These are phyloP conservation scores for Metschnikowia santaceciliae DNA, from an alignment of 805 yeast genomes.

Conservation along the genomic window DNA sequence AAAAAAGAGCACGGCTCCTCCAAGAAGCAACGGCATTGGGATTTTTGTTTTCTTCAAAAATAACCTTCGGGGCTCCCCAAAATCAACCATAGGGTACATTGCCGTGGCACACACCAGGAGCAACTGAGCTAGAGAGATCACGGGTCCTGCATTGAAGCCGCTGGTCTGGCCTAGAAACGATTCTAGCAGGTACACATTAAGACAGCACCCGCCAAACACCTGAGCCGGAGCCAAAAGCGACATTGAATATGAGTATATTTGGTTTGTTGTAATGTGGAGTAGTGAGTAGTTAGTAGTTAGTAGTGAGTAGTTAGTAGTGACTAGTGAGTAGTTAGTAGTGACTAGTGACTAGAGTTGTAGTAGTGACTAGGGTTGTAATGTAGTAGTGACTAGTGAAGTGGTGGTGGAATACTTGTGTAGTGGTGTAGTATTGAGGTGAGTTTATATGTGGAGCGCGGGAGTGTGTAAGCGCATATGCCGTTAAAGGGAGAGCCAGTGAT, in stretches of 20 bases:
- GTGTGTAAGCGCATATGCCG: too few relatives aligned
- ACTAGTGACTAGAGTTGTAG: too few relatives aligned
- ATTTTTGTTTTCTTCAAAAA: slow-evolving; percentile 32
- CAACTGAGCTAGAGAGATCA: slow-evolving; percentile 60
- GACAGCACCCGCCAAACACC: slow-evolving; percentile 72
- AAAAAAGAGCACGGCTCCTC: slow-evolving; percentile 50
- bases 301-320: too few relatives aligned
- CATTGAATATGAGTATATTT: not conserved
- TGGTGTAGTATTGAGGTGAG: too few relatives aligned
- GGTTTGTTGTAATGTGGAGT: not conserved
- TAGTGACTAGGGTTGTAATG: too few relatives aligned
- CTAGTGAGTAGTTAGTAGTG: too few relatives aligned
- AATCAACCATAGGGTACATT: slow-evolving; percentile 32
- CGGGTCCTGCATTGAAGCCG: slow-evolving; percentile 31
- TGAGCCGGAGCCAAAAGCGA: slow-evolving; percentile 15
- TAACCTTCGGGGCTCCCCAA: slow-evolving; percentile 19
- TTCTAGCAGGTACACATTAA: slow-evolving; percentile 64
- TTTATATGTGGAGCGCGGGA: too few relatives aligned
- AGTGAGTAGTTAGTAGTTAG: too few relatives aligned
- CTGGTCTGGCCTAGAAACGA: slow-evolving; percentile 30
- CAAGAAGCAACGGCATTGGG: slow-evolving; percentile 42
- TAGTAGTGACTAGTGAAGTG: too few relatives aligned
- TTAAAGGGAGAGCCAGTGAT: too few relatives aligned
- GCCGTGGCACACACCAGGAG: slow-evolving; percentile 47
- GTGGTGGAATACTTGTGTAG: too few relatives aligned